Evolutionary conservation across 2,329 filamentous ascomycete genomes (phyloP).

Genomic region (Periconia macrospinosa): DNA sequence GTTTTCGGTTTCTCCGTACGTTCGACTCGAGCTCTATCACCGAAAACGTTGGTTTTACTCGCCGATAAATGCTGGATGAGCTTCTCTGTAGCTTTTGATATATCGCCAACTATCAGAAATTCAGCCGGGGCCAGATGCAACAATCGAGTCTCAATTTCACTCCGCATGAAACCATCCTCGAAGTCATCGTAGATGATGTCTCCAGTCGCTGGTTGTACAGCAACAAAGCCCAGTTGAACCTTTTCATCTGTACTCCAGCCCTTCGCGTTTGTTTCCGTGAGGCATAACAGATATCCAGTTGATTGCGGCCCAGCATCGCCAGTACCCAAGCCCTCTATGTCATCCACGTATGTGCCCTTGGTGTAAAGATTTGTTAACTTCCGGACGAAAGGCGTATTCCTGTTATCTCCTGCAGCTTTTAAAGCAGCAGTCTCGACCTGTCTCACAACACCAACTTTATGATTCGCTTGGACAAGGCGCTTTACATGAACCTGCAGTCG

Average conservation of each 20-base stretch:
- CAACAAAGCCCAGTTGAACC: constrained; percentile 86
- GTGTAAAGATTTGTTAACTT: constrained; percentile 97
- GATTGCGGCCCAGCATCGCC: constrained; percentile 49
- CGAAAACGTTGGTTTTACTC: constrained; percentile 86
- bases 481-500: constrained; percentile 92
- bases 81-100: constrained; percentile 91
- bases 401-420: constrained; percentile 93
- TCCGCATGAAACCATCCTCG: constrained; percentile 96
- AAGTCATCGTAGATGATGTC: constrained; percentile 96
- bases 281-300: constrained; percentile 87
- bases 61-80: constrained; percentile 86
- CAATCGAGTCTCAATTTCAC: constrained; percentile 92
- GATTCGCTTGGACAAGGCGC: constrained; percentile 83
- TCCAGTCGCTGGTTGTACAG: constrained; percentile 92
- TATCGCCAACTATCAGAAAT: constrained; percentile 86
- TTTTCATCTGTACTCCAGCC: constrained; percentile 87
- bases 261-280: constrained; percentile 82
- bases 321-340: constrained; percentile 75
- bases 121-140: constrained; percentile 96
- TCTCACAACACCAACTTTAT: constrained; percentile 94
- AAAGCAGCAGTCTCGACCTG: constrained; percentile 94
- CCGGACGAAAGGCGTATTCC: constrained; percentile 86
- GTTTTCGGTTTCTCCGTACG: constrained; percentile 74
- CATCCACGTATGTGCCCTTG: constrained; percentile 96
- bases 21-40: constrained; percentile 86